phyloP scores from a whole-genome alignment of 176 grass and related monocot species.

The maize (Zea mays) region DNA sequence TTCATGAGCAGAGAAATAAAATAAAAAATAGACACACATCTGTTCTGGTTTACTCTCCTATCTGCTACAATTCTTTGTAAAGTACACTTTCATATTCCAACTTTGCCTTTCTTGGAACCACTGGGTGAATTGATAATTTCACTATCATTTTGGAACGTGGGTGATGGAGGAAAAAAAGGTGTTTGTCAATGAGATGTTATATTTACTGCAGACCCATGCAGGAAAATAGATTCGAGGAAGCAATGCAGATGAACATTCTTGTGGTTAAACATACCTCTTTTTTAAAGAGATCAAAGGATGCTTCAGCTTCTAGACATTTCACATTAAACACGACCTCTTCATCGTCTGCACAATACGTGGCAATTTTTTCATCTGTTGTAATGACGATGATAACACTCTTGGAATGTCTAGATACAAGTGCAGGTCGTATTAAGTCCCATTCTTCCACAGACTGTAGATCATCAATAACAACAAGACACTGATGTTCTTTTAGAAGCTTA shows the following conservation, averaged over 20 bases:
- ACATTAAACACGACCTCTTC: neutral
- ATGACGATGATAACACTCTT: constrained; percentile 5
- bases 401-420: neutral
- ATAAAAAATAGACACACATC: neutral
- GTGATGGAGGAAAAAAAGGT: neutral
- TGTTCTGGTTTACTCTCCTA: neutral
- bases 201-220: neutral
- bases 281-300: neutral
- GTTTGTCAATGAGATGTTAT: neutral
- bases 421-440: neutral
- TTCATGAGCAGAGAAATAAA: neutral
- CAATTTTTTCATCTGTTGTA: neutral
- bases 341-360: neutral
- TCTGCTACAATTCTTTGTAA: neutral
- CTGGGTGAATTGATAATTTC: neutral
- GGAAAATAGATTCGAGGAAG: neutral
- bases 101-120: neutral
- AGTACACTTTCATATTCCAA: neutral
- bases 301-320: neutral
- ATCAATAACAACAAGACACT: neutral
- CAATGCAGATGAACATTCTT: neutral
- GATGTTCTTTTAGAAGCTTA: neutral
- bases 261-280: neutral
- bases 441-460: neutral
- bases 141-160: neutral